phyloP scores from a whole-genome alignment of 2,329 filamentous ascomycete genomes.

The Aureobasidium pullulans region DNA sequence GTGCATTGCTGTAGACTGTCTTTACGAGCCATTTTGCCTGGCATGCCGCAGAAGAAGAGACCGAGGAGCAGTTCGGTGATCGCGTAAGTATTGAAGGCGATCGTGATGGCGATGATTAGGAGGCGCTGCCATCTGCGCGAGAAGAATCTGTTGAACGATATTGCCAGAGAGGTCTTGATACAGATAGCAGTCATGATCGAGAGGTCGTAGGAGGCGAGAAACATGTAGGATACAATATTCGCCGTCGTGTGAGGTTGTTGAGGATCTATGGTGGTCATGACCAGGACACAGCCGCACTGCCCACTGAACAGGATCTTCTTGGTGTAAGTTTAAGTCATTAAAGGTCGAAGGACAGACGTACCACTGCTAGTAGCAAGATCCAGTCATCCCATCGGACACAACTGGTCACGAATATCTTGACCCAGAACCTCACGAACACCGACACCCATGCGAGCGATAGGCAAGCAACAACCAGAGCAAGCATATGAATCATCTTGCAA shows the following conservation, averaged over 20 bases:
- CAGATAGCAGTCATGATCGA: conserved; percentile 35
- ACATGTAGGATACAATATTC: conserved; percentile 11
- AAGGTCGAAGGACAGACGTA: not conserved
- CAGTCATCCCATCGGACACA: conserved; percentile 12
- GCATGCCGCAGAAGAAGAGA: conserved; percentile 27
- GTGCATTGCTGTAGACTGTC: conserved; percentile 18
- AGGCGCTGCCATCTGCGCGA: conserved; percentile 31
- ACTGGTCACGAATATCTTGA: conserved; percentile 8
- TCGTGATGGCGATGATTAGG: conserved; percentile 18
- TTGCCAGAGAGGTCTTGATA: conserved; percentile 38
- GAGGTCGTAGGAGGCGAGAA: conserved; percentile 29
- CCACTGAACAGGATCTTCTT: conserved; percentile 11
- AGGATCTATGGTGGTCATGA: not conserved
- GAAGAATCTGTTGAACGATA: conserved; percentile 40
- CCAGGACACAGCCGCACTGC: conserved; percentile 6
- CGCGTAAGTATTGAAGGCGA: conserved; percentile 25
- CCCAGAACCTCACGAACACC: not conserved
- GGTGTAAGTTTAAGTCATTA: not conserved
- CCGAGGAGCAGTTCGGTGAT: conserved; percentile 26
- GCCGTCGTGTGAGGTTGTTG: not conserved
- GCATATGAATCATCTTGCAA: conserved; percentile 8
- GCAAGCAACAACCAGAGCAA: conserved; percentile 8
- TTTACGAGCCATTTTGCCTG: conserved; percentile 18
- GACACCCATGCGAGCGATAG: conserved; percentile 14
- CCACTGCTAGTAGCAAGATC: conserved; percentile 11